A percentile compares a stretch with the other conserved stretches of the same genome.
These are phyloP conservation scores for Colletotrichum echinochloae DNA, from an alignment of 2,329 filamentous ascomycete genomes.

Conservation along the genomic window DNA sequence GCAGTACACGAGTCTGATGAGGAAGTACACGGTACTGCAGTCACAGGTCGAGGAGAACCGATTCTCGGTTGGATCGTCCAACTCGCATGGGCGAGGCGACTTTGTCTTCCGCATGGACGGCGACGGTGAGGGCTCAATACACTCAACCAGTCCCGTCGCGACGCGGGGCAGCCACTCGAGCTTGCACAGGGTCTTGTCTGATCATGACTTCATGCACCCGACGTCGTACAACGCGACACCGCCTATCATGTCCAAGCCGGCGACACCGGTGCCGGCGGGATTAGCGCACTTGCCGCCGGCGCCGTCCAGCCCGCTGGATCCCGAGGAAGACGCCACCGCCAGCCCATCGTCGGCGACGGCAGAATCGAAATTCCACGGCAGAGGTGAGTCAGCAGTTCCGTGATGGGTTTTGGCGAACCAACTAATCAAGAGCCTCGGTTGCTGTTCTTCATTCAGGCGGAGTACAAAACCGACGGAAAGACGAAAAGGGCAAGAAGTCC, in stretches of 20 bases:
- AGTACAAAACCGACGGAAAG: constrained; percentile 62
- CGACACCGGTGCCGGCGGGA: constrained; percentile 46
- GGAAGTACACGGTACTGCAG: constrained; percentile 65
- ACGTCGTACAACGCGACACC: constrained; percentile 58
- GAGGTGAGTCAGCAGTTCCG: constrained; percentile 53
- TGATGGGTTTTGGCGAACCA: constrained; percentile 49
- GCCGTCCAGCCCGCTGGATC: constrained; percentile 48
- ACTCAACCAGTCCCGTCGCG: constrained; percentile 53
- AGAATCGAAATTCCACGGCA: constrained; percentile 60
- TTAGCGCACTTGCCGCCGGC: constrained; percentile 53
- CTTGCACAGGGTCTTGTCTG: constrained; percentile 57
- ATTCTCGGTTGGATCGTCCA: constrained; percentile 37
- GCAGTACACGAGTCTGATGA: constrained; percentile 62
- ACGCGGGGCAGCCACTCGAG: constrained; percentile 49
- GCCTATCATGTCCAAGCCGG: constrained; percentile 52
- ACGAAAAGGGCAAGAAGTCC: constrained; percentile 61
- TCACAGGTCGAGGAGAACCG: constrained; percentile 46
- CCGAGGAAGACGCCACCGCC: constrained; percentile 43
- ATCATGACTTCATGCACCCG: constrained; percentile 57
- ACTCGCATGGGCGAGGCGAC: constrained; percentile 37
- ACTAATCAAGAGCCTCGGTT: constrained; percentile 20
- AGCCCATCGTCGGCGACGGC: constrained; percentile 44
- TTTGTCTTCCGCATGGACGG: constrained; percentile 41
- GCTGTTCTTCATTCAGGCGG: constrained; percentile 52
- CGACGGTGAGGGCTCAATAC: constrained; percentile 38